Conservation (phyloP, 2,329 filamentous ascomycete genomes). For the Cordyceps tenuipes region DNA sequence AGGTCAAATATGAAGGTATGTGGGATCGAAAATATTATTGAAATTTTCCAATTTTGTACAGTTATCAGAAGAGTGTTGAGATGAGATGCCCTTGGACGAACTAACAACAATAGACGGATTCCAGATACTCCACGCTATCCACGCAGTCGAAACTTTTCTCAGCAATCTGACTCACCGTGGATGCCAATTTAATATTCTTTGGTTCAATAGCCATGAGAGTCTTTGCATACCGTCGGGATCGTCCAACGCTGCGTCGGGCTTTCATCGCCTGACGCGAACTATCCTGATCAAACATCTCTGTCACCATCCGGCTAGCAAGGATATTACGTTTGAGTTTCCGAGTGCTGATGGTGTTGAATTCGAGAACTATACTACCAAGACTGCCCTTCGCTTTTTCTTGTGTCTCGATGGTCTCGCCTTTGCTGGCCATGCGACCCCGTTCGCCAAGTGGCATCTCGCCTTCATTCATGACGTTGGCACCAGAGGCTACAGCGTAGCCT, state of each 20-base stretch:
- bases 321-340: conserved; percentile 6
- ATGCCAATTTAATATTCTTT: conserved; percentile 64
- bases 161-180: conserved; percentile 50
- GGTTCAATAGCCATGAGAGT: conserved; percentile 50
- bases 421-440: background rate
- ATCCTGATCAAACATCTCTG: conserved; percentile 57
- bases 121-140: conserved; percentile 63
- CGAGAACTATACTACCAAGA: background rate
- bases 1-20: conserved; percentile 53
- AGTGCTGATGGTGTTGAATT: background rate
- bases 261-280: conserved; percentile 45
- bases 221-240: conserved; percentile 43
- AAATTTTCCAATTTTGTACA: background rate
- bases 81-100: background rate
- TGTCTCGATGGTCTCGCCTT: conserved; percentile 2
- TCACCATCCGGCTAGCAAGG: background rate
- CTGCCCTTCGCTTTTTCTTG: conserved; percentile 10
- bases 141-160: conserved; percentile 60
- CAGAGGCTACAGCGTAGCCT: conserved; percentile 5
- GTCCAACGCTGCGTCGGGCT: conserved; percentile 10
- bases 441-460: background rate
- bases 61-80: background rate
- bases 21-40: background rate
- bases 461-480: background rate
- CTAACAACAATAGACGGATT: conserved; percentile 42